Evolutionary conservation across 2,329 filamentous ascomycete genomes (phyloP).

Genomic region (Orbilia oligospora): DNA sequence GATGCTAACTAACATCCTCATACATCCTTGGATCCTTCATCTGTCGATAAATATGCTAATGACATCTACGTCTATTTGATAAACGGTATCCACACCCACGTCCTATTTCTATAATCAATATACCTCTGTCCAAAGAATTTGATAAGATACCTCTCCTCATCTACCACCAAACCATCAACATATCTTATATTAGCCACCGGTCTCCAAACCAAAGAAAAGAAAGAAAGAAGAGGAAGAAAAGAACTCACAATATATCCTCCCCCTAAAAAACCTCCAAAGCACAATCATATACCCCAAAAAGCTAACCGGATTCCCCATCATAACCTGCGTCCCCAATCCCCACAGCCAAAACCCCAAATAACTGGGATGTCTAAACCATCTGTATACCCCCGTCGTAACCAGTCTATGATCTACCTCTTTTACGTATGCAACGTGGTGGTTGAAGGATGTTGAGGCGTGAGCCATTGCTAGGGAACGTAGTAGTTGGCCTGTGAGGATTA

Average conservation of each 20-base stretch:
- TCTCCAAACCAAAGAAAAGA: conserved; percentile 33
- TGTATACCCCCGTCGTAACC: conserved; percentile 87
- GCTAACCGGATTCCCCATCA: conserved; percentile 87
- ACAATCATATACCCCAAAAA: conserved; percentile 80
- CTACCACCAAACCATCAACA: conserved; percentile 68
- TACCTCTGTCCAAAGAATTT: conserved; percentile 90
- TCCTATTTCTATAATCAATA: conserved; percentile 77
- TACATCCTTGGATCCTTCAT: too few relatives aligned
- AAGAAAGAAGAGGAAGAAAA: conserved; percentile 58
- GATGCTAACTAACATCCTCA: too few relatives aligned
- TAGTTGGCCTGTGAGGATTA: conserved; percentile 80
- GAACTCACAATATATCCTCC: conserved; percentile 76
- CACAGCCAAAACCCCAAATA: conserved; percentile 99
- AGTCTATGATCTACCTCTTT: conserved; percentile 80
- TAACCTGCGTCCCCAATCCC: conserved; percentile 92
- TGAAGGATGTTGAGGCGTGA: conserved; percentile 91
- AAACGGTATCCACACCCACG: conserved; percentile 85
- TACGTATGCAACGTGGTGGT: conserved; percentile 82
- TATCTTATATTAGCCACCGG: conserved; percentile 7
- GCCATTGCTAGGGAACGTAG: conserved; percentile 88
- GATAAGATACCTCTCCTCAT: conserved; percentile 83
- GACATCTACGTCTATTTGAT: conserved; percentile 68
- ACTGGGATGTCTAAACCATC: conserved; percentile 81
- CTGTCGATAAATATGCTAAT: too few relatives aligned
- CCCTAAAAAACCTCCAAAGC: conserved; percentile 87